Base-by-base conservation (phyloP, 1,284 basidiomycete genomes). In the Ganoderma meredithae region DNA sequence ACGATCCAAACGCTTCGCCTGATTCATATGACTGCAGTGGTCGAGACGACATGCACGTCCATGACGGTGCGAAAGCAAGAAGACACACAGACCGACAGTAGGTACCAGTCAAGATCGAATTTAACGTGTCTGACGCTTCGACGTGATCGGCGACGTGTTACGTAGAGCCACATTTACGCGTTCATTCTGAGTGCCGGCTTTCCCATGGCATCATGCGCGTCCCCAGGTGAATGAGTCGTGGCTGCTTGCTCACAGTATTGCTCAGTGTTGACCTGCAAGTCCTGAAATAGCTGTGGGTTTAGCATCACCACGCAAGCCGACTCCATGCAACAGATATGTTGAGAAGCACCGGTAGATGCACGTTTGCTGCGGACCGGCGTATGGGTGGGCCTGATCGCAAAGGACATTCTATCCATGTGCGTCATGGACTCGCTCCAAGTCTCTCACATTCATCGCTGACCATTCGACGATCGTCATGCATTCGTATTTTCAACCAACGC, bases 121-220 rank as follows among this genome's bases (percentile, higher is more conserved):
- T 36, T 39, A 58, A 39, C n/a, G 33, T 58, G 33, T 58, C 55
- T 12, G 3, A n/a, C 8, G 33, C 10, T n/a, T 36, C 19, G 55
- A 56, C 36, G 8, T 39, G 55, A 58, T 58, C 55, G 22, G 55
- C 36, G 55, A 19, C 8, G 55, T 10, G 33, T n/a, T 36, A 39
- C 55, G n/a, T 58, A 58, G 55, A 58, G 55, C 36, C 33, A 39
- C 55, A 58, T 58, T 58, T 58, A 39, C 19, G 33, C 55, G 17
- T 58, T 58, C 33, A 58, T 39, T 58, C n/a, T n/a, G 55, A 39
- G 19, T 58, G 6, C 19, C 15, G 27, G 36, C n/a, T 9, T 39
- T 12, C 17, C 8, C 53, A 8, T 39, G 19, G n/a, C 55, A 22
- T 33, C 22, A 39, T 22, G 33, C 55, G 9, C 7, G 15, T n/a